These are phyloP conservation scores for Hypoxylon sp. DNA, from an alignment of 2,329 filamentous ascomycete genomes.

Conservation along the genomic window DNA sequence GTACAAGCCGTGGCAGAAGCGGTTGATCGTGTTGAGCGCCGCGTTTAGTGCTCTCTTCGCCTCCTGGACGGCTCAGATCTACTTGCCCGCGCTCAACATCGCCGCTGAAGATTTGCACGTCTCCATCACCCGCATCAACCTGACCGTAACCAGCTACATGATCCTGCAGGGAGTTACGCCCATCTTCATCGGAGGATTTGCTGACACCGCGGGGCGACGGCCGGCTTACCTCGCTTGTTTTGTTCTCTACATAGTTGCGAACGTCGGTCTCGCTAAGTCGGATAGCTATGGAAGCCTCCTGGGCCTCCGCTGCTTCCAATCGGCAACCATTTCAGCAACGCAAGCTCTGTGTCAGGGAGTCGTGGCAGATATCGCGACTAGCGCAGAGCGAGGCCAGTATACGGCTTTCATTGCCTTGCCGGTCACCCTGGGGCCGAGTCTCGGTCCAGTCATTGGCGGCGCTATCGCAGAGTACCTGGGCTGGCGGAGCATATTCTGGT, in stretches of 20 bases:
- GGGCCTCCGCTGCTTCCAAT: conserved; percentile 62
- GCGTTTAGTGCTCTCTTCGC: conserved; percentile 47
- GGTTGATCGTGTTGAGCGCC: conserved; percentile 45
- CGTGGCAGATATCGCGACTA: conserved; percentile 67
- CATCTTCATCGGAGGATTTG: conserved; percentile 61
- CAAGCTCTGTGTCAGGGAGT: conserved; percentile 64
- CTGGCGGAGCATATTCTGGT: conserved; percentile 75
- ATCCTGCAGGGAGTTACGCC: conserved; percentile 65
- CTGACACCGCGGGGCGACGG: conserved; percentile 59
- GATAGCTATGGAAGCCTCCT: conserved; percentile 58
- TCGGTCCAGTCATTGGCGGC: conserved; percentile 60
- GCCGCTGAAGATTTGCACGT: conserved; percentile 44
- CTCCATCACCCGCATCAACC: conserved; percentile 44
- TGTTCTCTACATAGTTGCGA: conserved; percentile 57
- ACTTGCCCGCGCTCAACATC: conserved; percentile 46
- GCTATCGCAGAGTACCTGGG: conserved; percentile 67
- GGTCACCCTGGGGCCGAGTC: conserved; percentile 55
- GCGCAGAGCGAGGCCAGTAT: conserved; percentile 65
- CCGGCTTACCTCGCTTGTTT: conserved; percentile 61
- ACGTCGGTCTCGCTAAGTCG: conserved; percentile 58
- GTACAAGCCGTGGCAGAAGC: conserved; percentile 42
- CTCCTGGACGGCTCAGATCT: conserved; percentile 47
- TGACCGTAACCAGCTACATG: conserved; percentile 57
- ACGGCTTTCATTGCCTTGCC: conserved; percentile 61
- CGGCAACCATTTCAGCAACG: conserved; percentile 63